Evolutionary conservation across 495 filamentous ascomycete genomes (phyloP), one percentile per base, ranked within the genome.

Genomic region (Tuber melanosporum): DNA sequence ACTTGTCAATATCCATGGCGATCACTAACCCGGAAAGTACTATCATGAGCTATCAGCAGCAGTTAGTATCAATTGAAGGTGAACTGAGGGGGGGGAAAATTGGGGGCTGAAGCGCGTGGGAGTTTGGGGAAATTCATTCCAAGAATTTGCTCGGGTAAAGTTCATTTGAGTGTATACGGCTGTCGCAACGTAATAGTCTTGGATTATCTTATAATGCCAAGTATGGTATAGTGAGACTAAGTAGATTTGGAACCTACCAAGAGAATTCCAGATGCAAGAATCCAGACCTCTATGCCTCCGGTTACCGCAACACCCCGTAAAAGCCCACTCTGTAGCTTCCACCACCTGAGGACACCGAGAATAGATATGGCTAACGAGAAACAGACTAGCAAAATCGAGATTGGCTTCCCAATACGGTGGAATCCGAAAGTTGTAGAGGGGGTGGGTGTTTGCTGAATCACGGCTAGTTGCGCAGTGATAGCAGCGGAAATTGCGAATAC

Each of bases 281-380:
- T 82, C 78, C 88, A 84, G n/a, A 93, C 78, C 82, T 94, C 93
- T 87, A 89, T 91, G 0, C 92, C 92, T 7, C 91, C 91, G 22
- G 88, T 86, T 82, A 91, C 85, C 1, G 89, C 86, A 76, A 89
- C 91, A 20, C 92, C 92, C 73, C 88, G 79, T 32, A 90, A 84
- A 49, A 94, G 88, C 0, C 90, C 91, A 83, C 86, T 87, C 84
- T 94, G 92, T 79, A 91, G 89, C 72, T 89, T 88, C 88, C 89
- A 95, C 84, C 90, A 91, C 45, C 91, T 87, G 81, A 87, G 86
- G 22, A 88, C 87, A 7, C 92, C 92, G 41, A 92, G 79, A 19
- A 88, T 45, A 0, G 87, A 84, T 19, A 90, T 86, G 17, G 88
- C 70, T 8, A 94, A 86, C 17, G 91, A 90, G 26, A 87, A 87